Conservation (phyloP, 257 asterid species). For the Fraxinus americana region DNA sequence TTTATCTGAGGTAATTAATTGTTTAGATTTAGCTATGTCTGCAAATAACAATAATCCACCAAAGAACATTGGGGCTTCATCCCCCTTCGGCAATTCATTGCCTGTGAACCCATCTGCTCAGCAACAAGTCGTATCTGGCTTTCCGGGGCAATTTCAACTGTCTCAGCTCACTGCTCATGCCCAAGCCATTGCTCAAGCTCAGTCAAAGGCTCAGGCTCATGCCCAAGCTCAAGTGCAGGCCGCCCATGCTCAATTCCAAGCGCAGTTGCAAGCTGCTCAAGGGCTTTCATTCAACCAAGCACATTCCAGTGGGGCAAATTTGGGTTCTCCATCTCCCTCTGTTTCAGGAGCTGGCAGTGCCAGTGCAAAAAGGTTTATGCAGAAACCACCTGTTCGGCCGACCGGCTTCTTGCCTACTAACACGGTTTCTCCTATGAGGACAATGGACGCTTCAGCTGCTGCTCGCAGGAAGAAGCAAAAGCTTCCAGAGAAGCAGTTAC, state of each 20-base stretch:
- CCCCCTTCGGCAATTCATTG: constrained; percentile 79
- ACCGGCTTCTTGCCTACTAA: constrained; percentile 58
- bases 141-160: constrained; percentile 68
- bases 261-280: constrained; percentile 66
- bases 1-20: constrained; percentile 16
- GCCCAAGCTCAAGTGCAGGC: constrained; percentile 63
- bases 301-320: constrained; percentile 55
- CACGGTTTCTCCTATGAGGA: constrained; percentile 69
- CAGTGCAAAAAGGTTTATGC: constrained; percentile 64
- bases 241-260: constrained; percentile 71
- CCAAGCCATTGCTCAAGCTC: constrained; percentile 73
- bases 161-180: constrained; percentile 77
- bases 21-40: constrained; percentile 56
- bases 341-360: constrained; percentile 68
- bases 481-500: constrained; percentile 89
- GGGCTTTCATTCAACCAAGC: constrained; percentile 77
- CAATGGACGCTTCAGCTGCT: constrained; percentile 79
- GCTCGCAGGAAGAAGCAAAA: constrained; percentile 94
- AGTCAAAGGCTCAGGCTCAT: constrained; percentile 56
- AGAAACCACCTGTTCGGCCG: constrained; percentile 89
- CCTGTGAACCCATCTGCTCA: constrained; percentile 60
- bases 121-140: constrained; percentile 71
- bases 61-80: constrained; percentile 73
- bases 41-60: constrained; percentile 76
- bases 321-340: constrained; percentile 79